Evolutionary conservation across 1,284 basidiomycete species (phyloP).

Genomic region (Singerocomus inundabilis): DNA sequence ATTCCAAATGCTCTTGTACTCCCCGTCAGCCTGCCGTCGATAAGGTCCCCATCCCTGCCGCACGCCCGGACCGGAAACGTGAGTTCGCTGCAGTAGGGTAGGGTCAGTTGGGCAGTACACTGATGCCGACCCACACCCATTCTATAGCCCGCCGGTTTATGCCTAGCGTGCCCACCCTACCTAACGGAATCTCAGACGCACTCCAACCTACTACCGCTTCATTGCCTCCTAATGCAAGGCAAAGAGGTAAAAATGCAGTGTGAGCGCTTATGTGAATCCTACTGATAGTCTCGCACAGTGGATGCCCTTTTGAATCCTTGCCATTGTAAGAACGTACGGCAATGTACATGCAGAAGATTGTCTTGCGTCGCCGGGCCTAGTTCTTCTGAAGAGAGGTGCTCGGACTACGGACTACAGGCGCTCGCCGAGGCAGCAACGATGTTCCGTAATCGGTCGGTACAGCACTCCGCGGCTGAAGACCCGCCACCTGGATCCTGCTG

Average conservation of each 20-base stretch:
- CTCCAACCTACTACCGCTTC: conserved; percentile 16
- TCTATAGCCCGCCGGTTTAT: conserved; percentile 52
- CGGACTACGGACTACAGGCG: conserved; percentile 39
- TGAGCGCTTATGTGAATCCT: conserved; percentile 5
- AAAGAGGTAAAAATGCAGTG: conserved; percentile 44
- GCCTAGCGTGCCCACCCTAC: conserved; percentile 58
- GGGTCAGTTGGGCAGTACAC: background rate
- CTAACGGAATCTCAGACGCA: conserved; percentile 59
- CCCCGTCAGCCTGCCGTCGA: conserved; percentile 39
- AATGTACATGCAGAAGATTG: conserved; percentile 49
- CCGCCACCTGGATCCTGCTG: conserved; percentile 16
- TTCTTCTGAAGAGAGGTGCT: conserved; percentile 8
- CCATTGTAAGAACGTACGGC: conserved; percentile 53
- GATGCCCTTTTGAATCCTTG: conserved; percentile 63
- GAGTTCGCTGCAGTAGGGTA: conserved; percentile 21
- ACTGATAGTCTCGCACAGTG: conserved; percentile 38
- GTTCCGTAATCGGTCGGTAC: conserved; percentile 27
- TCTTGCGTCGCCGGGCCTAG: conserved; percentile 16
- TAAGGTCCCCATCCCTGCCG: conserved; percentile 36
- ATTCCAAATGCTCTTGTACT: conserved; percentile 70
- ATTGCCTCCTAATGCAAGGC: conserved; percentile 42
- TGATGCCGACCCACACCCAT: conserved; percentile 4
- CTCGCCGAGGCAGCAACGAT: conserved; percentile 52
- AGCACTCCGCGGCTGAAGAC: conserved; percentile 3
- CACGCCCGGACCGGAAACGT: conserved; percentile 53